Base-by-base conservation (phyloP, 345 rosid species). In the Anastatica hierochuntica region DNA sequence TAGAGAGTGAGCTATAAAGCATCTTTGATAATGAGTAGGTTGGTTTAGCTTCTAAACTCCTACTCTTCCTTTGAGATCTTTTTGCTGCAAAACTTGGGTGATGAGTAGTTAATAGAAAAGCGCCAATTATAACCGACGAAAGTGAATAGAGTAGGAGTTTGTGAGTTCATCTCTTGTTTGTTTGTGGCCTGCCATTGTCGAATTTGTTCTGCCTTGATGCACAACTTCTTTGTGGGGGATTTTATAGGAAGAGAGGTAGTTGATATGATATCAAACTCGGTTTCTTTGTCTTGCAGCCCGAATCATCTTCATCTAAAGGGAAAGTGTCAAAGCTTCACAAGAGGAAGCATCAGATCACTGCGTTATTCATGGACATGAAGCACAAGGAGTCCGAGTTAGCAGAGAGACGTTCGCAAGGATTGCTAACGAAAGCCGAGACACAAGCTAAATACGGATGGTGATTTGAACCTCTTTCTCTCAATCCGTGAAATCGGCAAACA, bases 301-400 rank as follows among this genome's bases (percentile, higher is more conserved):
- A 24, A 8, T 30, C 71, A 12, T 58, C 69, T 66, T 81, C 98
- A 18, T 36, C 86, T 0, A 84, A 88, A 51, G 98, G 95, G 54
- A 85, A 92, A 67, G 94, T 94, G 26, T 20, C 84, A 1, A 92
- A 92, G 60, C 86, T 92, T 59, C 98, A 88, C 75, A 88, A 88
- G 80, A 85, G 98, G 79, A 92, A 92, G 79, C 98, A 88, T 80
- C 98, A 88, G 62, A 92, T 92, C 18, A 78, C 90, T 12, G 62
- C 98, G 6, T 63, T 92, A 38, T 81, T 48, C 69, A 71, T 30
- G 37, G 98, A 92, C 62, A 83, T 88, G 94, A 88, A 60, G 75
- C 96, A 88, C 67, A 88, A 85, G 57, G 95, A 88, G 80, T 60
- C 55, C 51, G 98, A 88, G 60, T 69, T 92, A 42, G 10, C 79